A percentile compares a stretch with the other conserved stretches of the same genome.
Evolutionary conservation across 2,329 filamentous ascomycete species (phyloP).

Genomic region (Fusarium brachygibbosum): DNA sequence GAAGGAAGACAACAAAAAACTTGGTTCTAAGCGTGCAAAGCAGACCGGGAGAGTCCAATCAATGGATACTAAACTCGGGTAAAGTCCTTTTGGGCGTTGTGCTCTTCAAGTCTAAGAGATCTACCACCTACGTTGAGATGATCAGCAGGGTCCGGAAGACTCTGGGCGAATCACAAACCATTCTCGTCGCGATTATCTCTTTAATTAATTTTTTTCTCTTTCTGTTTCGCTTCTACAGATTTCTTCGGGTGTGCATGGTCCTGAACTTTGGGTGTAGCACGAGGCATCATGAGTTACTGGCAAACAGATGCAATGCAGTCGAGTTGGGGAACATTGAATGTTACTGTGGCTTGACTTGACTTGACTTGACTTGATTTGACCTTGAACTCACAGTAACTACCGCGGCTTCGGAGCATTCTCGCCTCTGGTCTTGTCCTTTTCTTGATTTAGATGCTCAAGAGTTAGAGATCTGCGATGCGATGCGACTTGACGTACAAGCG

Average conservation of each 20-base stretch:
- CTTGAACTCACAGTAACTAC: conserved; percentile 17
- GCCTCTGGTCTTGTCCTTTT: conserved; percentile 8
- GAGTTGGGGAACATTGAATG: conserved; percentile 1
- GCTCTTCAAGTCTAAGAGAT: conserved; percentile 23
- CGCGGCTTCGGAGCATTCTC: conserved; percentile 21
- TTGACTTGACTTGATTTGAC: background rate
- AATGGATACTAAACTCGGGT: conserved; percentile 13
- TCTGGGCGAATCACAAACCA: conserved; percentile 33
- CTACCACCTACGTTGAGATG: conserved; percentile 39
- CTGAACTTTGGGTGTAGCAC: background rate
- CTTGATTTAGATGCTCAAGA: conserved; percentile 11
- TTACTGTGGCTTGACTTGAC: no score
- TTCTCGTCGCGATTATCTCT: conserved; percentile 5
- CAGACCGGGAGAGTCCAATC: conserved; percentile 1
- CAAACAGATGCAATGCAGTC: conserved; percentile 19
- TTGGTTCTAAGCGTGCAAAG: conserved; percentile 28
- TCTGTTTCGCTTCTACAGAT: conserved; percentile 15
- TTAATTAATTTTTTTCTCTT: conserved; percentile 2
- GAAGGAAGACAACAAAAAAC: conserved; percentile 27
- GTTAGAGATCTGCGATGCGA: conserved; percentile 30
- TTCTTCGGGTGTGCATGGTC: conserved; percentile 20
- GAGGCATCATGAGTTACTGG: conserved; percentile 26
- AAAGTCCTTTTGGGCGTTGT: conserved; percentile 26
- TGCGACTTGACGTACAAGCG: conserved; percentile 40
- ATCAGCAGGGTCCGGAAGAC: conserved; percentile 43